These are phyloP conservation scores for Rubia yunnanensis DNA, from an alignment of 257 asterid genomes.

Conservation along the genomic window DNA sequence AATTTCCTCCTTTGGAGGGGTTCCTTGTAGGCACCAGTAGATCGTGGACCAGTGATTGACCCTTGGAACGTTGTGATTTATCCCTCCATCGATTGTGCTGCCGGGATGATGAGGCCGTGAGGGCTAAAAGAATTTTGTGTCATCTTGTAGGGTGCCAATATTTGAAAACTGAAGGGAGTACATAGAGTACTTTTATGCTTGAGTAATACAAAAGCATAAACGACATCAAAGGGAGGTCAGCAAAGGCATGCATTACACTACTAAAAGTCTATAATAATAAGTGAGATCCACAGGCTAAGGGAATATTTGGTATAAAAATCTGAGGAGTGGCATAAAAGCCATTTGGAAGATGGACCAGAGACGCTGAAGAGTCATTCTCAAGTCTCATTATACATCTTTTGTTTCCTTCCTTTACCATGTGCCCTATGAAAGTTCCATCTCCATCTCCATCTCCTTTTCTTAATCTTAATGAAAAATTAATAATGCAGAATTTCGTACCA, in stretches of 20 bases:
- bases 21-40: too few species aligned
- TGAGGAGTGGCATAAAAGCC: conserved; percentile 3
- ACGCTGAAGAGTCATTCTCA: conserved; percentile 20
- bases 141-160: too few species aligned
- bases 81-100: too few species aligned
- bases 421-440: conserved; percentile 9
- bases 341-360: conserved; percentile 8
- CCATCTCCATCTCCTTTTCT: conserved; percentile 13
- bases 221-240: conserved; percentile 2
- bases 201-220: background rate
- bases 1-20: too few species aligned
- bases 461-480: too few species aligned
- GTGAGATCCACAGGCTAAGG: background rate
- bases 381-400: background rate
- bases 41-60: too few species aligned
- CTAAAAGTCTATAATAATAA: background rate
- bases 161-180: background rate
- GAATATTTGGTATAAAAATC: conserved; percentile 2
- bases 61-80: too few species aligned
- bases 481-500: too few species aligned
- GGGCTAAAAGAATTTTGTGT: too few species aligned
- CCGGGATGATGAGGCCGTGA: too few species aligned
- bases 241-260: background rate
- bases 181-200: background rate
- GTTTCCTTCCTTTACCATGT: conserved; percentile 13